Evolutionary conservation across 1,284 basidiomycete species (phyloP), one percentile per base, ranked within the genome.

Genomic region (Malassezia obtusa): DNA sequence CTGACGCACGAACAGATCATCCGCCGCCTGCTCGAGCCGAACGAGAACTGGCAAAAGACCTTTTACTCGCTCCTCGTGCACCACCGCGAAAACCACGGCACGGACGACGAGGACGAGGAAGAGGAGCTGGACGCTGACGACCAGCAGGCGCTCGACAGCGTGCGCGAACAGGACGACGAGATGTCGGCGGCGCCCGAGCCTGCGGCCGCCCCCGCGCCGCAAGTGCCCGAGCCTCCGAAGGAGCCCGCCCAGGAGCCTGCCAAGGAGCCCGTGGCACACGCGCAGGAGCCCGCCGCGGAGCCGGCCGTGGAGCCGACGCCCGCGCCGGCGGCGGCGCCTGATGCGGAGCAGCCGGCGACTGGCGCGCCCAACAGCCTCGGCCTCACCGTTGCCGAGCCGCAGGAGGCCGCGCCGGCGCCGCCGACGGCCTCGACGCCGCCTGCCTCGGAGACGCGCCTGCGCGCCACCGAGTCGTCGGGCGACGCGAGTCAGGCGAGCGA

Each of bases 41-140:
- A 62, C 1, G 57, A 57, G 0, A 73, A 66, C 56, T 71, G 68
- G 70, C 70, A 67, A 48, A 73, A 73, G 64, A 70, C 67, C 3
- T 73, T 73, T 54, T 73, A 73, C 58, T 61, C 63, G 31, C 60
- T 73, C 10, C 54, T 73, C n/a, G 60, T 64, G 7, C 60, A 62
- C 15, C 68, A 73, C 41, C 68, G 67, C 21, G 70, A 72, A 46
- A 67, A 68, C 41, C 67, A 73, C 46, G 61, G 59, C 46, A 62
- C 61, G 5, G 70, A 71, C 36, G 70, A 71, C 28, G 68, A 73
- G 19, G 68, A 68, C 1, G 68, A 67, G 33, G 61, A 67, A 14
- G 60, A 52, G 4, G 32, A 50, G 33, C n/a, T 45, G 14, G 58
- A 58, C 25, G 48, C 59, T 30, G 45, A 62, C 39, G 52, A 50